Conservation (phyloP, 1,284 basidiomycete genomes). For the Paramarasmius palmivorus region DNA sequence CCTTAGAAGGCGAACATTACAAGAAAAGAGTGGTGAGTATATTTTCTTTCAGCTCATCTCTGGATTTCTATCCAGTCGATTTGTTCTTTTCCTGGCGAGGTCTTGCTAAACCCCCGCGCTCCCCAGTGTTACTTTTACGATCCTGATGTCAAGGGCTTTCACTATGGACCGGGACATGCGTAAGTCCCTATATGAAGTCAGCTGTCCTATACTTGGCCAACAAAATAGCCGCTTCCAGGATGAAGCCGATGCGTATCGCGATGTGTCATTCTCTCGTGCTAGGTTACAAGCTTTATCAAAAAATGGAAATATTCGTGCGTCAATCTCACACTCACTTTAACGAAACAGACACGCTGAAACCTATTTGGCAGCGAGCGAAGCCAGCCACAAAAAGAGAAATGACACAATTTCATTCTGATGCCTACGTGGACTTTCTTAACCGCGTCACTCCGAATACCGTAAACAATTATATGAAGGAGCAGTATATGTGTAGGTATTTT, state of each 20-base stretch:
- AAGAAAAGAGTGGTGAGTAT: too few species aligned
- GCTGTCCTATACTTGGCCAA: conserved; percentile 1
- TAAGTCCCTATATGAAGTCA: conserved; percentile 34
- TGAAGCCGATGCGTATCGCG: conserved; percentile 97
- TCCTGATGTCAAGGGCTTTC: conserved; percentile 97
- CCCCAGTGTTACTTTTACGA: conserved; percentile 95
- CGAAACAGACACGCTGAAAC: neutral
- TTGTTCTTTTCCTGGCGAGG: too few species aligned
- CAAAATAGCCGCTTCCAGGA: conserved; percentile 44
- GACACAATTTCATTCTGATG: conserved; percentile 94
- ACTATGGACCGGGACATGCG: conserved; percentile 95
- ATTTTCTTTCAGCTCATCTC: too few species aligned
- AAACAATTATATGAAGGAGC: conserved; percentile 88
- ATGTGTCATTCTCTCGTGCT: conserved; percentile 99
- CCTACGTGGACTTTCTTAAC: conserved; percentile 89
- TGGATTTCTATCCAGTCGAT: too few species aligned
- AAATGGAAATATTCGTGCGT: conserved; percentile 96
- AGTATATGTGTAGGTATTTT: conserved; percentile 83
- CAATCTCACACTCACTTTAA: neutral
- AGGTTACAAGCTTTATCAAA: conserved; percentile 98
- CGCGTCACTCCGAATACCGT: conserved; percentile 86
- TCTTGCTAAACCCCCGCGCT: neutral
- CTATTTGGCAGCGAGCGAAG: conserved; percentile 80
- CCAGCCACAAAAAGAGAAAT: conserved; percentile 98
- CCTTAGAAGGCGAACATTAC: too few species aligned